Evolutionary conservation across 2,329 filamentous ascomycete genomes (phyloP).

Genomic region (Aureobasidium zeae): DNA sequence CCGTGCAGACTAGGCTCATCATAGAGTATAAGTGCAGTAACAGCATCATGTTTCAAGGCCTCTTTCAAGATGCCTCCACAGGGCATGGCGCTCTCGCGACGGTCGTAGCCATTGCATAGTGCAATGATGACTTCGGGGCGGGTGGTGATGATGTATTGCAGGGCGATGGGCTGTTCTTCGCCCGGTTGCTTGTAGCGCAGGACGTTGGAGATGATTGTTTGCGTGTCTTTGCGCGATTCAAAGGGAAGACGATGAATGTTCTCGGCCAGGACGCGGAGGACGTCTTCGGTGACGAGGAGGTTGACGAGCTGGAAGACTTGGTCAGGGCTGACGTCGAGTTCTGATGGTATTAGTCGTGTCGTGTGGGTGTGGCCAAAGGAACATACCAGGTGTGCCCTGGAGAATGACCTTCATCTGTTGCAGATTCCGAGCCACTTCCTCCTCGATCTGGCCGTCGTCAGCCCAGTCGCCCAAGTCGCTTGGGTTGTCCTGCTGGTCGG

Average conservation of each 20-base stretch:
- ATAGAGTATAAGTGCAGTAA: conserved; percentile 84
- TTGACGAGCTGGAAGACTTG: conserved; percentile 80
- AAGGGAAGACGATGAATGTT: conserved; percentile 82
- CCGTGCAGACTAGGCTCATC: conserved; percentile 71
- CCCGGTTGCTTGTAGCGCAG: conserved; percentile 73
- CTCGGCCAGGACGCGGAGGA: conserved; percentile 73
- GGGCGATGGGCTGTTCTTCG: conserved; percentile 66
- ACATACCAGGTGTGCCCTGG: conserved; percentile 78
- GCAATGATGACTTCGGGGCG: conserved; percentile 80
- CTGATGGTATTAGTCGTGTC: conserved; percentile 37
- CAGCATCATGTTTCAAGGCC: conserved; percentile 81
- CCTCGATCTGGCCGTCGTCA: conserved; percentile 51
- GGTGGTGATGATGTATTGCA: conserved; percentile 80
- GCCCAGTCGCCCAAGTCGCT: conserved; percentile 13
- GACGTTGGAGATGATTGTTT: conserved; percentile 91
- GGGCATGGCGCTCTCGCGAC: conserved; percentile 82
- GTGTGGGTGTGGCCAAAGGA: too few species aligned
- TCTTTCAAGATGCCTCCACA: conserved; percentile 85
- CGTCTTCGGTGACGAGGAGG: conserved; percentile 77
- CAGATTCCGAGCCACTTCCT: conserved; percentile 79
- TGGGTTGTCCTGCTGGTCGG: conserved; percentile 16
- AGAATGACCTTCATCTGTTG: conserved; percentile 86
- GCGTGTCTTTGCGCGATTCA: conserved; percentile 90
- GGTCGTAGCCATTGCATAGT: conserved; percentile 79
- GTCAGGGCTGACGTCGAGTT: conserved; percentile 76